Conservation (phyloP, 306 rosid species). For the Citrullus amarus region DNA sequence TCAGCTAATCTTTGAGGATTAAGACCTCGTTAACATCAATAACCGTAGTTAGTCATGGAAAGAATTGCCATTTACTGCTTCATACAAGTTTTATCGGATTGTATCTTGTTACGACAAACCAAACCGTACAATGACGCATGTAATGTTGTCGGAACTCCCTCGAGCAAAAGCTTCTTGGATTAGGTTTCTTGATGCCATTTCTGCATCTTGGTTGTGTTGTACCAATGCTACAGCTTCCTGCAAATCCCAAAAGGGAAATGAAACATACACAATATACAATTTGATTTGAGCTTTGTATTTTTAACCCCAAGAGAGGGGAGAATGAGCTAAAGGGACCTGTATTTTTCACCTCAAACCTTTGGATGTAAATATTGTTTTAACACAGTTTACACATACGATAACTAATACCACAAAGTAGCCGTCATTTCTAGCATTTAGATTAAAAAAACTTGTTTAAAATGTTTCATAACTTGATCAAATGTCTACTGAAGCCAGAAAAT, state of each 20-base stretch:
- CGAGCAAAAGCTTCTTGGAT: slow-evolving; percentile 58
- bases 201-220: slow-evolving; percentile 57
- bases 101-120: slow-evolving; percentile 32
- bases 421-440: background rate
- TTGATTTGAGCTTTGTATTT: background rate
- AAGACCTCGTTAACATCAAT: background rate
- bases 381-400: background rate
- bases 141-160: slow-evolving; percentile 87
- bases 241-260: slow-evolving; percentile 6
- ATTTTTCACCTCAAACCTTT: background rate
- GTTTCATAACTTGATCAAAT: background rate
- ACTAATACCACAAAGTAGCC: background rate
- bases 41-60: background rate
- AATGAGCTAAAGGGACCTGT: background rate
- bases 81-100: background rate
- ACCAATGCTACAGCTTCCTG: slow-evolving; percentile 79
- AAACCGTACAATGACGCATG: slow-evolving; percentile 77
- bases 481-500: background rate
- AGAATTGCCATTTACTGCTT: background rate
- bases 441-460: background rate
- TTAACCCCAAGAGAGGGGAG: background rate
- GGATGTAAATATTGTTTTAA: background rate
- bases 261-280: background rate
- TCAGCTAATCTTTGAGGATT: background rate
- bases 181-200: slow-evolving; percentile 63